Evolutionary conservation across 2,329 filamentous ascomycete genomes (phyloP).

Genomic region (Sporothrix variecibatus): DNA sequence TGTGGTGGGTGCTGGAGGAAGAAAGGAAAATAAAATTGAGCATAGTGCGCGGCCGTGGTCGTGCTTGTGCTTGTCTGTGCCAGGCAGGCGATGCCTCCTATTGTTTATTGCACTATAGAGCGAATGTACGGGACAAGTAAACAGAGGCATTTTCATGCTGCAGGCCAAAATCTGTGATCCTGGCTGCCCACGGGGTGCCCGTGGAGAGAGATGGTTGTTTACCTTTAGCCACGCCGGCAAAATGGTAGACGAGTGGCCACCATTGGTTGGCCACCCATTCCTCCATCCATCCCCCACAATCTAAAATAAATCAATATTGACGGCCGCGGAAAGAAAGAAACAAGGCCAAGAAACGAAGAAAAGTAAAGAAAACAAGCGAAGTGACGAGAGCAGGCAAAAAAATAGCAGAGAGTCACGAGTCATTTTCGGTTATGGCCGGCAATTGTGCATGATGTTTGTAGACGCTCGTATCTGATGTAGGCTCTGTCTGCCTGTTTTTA

Average conservation of each 20-base stretch:
- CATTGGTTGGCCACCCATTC: not conserved
- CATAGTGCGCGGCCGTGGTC: not conserved
- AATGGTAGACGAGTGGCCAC: not conserved
- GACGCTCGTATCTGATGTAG: not conserved
- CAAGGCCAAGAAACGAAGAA: not conserved
- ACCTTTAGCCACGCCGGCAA: constrained; percentile 19
- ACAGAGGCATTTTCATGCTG: not conserved
- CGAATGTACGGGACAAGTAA: not conserved
- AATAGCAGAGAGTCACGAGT: not conserved
- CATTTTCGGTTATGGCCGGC: not conserved
- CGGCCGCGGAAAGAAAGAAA: not conserved
- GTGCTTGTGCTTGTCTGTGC: not conserved
- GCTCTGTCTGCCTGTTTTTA: too few species aligned
- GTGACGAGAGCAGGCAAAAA: too few species aligned
- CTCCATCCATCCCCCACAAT: not conserved
- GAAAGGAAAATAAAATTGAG: not conserved
- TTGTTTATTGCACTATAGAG: not conserved
- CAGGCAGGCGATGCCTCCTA: not conserved
- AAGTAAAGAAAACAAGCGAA: not conserved
- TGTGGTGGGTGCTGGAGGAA: not conserved
- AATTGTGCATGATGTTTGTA: not conserved
- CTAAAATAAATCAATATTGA: not conserved
- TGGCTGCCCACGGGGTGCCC: not conserved
- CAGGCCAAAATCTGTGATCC: not conserved
- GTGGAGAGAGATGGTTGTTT: not conserved